Conservation (phyloP, 2,329 filamentous ascomycete genomes). For the Xylariales sp. region DNA sequence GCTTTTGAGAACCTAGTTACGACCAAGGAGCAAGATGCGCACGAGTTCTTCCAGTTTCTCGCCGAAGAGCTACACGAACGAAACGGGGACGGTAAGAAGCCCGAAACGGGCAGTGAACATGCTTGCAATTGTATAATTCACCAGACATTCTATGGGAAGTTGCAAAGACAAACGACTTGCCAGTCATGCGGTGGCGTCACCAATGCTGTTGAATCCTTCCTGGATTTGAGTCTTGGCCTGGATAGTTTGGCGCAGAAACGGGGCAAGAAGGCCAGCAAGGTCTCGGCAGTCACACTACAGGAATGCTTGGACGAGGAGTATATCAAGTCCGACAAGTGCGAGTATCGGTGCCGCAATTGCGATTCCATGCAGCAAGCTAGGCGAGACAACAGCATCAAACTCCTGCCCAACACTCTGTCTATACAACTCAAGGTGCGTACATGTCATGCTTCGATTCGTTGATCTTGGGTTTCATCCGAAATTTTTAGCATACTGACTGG, state of each 20-base stretch:
- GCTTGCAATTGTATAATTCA: conserved; percentile 88
- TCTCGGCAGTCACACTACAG: conserved; percentile 51
- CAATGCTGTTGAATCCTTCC: conserved; percentile 79
- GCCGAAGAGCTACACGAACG: conserved; percentile 86
- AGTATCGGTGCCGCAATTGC: conserved; percentile 83
- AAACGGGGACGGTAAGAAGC: conserved; percentile 66
- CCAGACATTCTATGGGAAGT: conserved; percentile 88
- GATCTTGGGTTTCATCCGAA: too few species aligned
- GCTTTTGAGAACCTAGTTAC: conserved; percentile 74
- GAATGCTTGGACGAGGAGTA: conserved; percentile 83
- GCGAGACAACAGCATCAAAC: conserved; percentile 79
- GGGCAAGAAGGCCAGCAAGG: conserved; percentile 48
- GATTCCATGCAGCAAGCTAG: conserved; percentile 72
- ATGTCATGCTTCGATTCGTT: too few species aligned
- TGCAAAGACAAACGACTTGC: conserved; percentile 87
- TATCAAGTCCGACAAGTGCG: conserved; percentile 80
- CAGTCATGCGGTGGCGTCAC: conserved; percentile 81
- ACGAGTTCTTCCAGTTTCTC: conserved; percentile 95
- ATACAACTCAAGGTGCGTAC: conserved; percentile 88
- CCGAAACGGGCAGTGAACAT: conserved; percentile 54
- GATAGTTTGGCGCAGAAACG: conserved; percentile 67
- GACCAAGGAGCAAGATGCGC: conserved; percentile 93
- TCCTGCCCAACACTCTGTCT: conserved; percentile 81
- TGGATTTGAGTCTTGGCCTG: conserved; percentile 87
- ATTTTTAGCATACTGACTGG: too few species aligned